Percentiles rank a stretch among this genome's conserved stretches.
Evolutionary conservation across 169 alveolate genomes (phyloP).

Genomic region (Eimeria tenella): DNA sequence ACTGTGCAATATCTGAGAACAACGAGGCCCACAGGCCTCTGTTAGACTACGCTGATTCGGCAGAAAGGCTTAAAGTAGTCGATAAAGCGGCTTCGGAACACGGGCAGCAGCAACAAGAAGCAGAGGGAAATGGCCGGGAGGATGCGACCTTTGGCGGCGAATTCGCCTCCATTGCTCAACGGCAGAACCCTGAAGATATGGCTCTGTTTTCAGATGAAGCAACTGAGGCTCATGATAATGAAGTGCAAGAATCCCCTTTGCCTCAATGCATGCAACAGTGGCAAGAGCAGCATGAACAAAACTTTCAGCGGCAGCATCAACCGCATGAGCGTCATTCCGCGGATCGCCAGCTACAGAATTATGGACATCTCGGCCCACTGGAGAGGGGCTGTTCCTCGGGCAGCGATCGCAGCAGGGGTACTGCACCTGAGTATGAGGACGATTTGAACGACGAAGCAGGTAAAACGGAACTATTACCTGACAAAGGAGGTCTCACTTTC

Average conservation of each 20-base stretch:
- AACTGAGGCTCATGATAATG: too few species aligned
- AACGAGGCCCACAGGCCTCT: not conserved
- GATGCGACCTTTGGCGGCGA: not conserved
- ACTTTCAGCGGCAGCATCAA: not conserved
- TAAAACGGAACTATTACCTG: not conserved
- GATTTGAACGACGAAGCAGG: not conserved
- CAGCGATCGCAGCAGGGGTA: conserved; percentile 45
- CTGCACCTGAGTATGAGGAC: conserved; percentile 18
- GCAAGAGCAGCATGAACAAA: conserved; percentile 16
- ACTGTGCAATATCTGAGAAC: not conserved
- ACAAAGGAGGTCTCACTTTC: not conserved
- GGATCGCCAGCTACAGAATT: conserved; percentile 18
- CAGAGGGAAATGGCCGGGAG: not conserved
- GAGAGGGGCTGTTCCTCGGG: not conserved
- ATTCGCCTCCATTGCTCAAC: not conserved
- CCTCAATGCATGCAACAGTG: not conserved
- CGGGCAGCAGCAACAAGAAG: not conserved
- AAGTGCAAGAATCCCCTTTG: not conserved
- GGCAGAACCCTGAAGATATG: not conserved
- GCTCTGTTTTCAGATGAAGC: not conserved
- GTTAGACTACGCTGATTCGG: not conserved
- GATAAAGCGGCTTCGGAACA: not conserved
- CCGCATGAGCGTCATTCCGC: not conserved
- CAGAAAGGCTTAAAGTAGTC: not conserved
- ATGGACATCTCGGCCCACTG: not conserved